A percentile compares a stretch with the other conserved stretches of the same genome.
Conservation (phyloP, 345 rosid genomes). For the Noccaea caerulescens region DNA sequence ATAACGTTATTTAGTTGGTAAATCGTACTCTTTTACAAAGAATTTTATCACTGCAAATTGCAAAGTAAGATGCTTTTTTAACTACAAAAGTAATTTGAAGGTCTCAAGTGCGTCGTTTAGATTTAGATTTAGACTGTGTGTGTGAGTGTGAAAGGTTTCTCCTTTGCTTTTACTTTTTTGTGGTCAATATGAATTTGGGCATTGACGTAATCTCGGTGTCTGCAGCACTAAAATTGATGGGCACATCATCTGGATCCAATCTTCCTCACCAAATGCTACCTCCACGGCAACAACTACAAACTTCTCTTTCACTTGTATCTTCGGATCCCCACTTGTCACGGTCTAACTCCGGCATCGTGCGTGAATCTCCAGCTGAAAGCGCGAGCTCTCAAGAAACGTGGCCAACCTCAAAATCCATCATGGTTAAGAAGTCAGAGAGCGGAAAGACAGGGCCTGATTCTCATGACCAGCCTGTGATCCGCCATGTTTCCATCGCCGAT, state of each 20-base stretch:
- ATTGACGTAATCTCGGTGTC: neutral
- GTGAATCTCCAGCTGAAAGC: conserved; percentile 96
- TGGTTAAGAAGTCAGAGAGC: conserved; percentile 70
- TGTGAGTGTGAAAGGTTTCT: conserved; percentile 10
- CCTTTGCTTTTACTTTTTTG: neutral
- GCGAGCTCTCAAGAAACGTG: conserved; percentile 96
- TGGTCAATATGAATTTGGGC: neutral
- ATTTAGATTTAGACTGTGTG: conserved; percentile 1
- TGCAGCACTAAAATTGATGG: conserved; percentile 60
- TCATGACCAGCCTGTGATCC: conserved; percentile 71
- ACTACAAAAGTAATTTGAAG: neutral
- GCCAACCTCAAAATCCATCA: conserved; percentile 67
- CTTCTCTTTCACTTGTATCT: conserved; percentile 55
- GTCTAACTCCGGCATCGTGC: conserved; percentile 70
- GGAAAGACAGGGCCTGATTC: conserved; percentile 68
- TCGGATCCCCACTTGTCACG: conserved; percentile 71
- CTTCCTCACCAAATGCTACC: conserved; percentile 86
- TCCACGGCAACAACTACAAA: conserved; percentile 81
- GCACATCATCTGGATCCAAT: conserved; percentile 89
- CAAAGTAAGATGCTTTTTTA: neutral
- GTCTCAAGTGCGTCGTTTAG: conserved; percentile 12
- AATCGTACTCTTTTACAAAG: neutral
- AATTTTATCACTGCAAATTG: neutral
- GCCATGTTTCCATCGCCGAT: conserved; percentile 65
- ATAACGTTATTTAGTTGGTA: neutral